phyloP scores from a whole-genome alignment of 495 filamentous ascomycete species.

The Aspergillus egyptiacus region DNA sequence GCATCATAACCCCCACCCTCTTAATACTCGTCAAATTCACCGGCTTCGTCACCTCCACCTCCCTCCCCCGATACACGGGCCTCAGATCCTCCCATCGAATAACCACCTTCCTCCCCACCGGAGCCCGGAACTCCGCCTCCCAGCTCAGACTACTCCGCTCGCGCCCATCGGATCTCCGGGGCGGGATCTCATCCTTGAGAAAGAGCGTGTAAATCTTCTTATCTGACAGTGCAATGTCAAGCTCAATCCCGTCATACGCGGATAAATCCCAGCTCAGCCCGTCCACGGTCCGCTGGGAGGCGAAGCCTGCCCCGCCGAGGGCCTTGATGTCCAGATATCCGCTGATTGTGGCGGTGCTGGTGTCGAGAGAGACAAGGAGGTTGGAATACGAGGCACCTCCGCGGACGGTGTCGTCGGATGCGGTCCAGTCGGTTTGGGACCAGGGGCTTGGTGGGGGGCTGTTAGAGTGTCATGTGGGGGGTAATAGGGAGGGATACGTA shows the following conservation, averaged over 20 bases:
- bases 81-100: conserved; percentile 57
- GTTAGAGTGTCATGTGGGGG: too few relatives aligned
- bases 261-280: conserved; percentile 50
- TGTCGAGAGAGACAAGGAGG: conserved; percentile 29
- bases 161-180: conserved; percentile 51
- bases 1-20: conserved; percentile 66
- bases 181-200: conserved; percentile 60
- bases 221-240: conserved; percentile 31
- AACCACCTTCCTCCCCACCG: conserved; percentile 20
- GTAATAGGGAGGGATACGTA: too few relatives aligned
- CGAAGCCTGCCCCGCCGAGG: conserved; percentile 78
- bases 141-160: conserved; percentile 55
- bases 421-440: conserved; percentile 54
- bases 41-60: conserved; percentile 46
- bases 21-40: conserved; percentile 55
- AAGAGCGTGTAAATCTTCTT: conserved; percentile 64
- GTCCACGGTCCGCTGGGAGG: conserved; percentile 63
- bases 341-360: conserved; percentile 43
- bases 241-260: conserved; percentile 48
- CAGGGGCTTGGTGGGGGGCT: conserved; percentile 38
- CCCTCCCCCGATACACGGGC: conserved; percentile 66
- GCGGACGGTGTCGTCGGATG: conserved; percentile 66
- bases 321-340: conserved; percentile 67
- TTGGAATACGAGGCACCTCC: conserved; percentile 61
- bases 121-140: conserved; percentile 34